A percentile compares a stretch with the other conserved stretches of the same genome.
phyloP scores from a whole-genome alignment of 2,329 filamentous ascomycete species.

The Tothia fuscella region DNA sequence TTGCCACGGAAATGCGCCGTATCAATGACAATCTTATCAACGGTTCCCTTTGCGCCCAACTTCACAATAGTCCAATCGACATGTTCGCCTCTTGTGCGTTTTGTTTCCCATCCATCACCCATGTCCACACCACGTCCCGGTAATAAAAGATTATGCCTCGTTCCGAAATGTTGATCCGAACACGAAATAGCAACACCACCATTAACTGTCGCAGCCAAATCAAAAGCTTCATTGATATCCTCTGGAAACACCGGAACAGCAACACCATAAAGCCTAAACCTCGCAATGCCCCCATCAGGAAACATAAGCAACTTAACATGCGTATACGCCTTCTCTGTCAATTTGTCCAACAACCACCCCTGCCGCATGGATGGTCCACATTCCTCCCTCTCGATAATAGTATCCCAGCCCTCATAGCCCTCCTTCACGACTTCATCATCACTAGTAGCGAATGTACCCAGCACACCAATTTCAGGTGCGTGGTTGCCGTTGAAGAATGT shows the following conservation, averaged over 20 bases:
- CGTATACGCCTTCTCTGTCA: constrained; percentile 56
- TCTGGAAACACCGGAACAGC: constrained; percentile 66
- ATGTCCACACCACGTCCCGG: constrained; percentile 72
- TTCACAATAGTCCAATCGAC: constrained; percentile 72
- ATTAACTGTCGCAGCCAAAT: constrained; percentile 67
- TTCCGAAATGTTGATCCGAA: constrained; percentile 76
- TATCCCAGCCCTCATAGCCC: constrained; percentile 45
- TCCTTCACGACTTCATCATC: constrained; percentile 17
- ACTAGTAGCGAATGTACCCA: constrained; percentile 52
- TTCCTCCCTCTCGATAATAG: constrained; percentile 55
- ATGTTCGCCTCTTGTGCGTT: constrained; percentile 60
- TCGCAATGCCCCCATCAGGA: constrained; percentile 70
- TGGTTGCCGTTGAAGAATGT: constrained; percentile 75
- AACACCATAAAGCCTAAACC: constrained; percentile 66
- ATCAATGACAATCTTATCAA: constrained; percentile 60
- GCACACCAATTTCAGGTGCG: constrained; percentile 65
- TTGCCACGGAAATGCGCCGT: constrained; percentile 78
- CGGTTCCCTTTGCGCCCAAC: constrained; percentile 53
- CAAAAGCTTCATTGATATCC: constrained; percentile 53
- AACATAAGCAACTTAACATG: constrained; percentile 77
- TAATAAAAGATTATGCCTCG: constrained; percentile 67
- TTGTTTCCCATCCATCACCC: constrained; percentile 82
- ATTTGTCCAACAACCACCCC: constrained; percentile 53
- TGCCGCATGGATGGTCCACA: constrained; percentile 65
- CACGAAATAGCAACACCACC: constrained; percentile 64